Conservation (phyloP, 306 rosid species). For the Medicago lupulina region DNA sequence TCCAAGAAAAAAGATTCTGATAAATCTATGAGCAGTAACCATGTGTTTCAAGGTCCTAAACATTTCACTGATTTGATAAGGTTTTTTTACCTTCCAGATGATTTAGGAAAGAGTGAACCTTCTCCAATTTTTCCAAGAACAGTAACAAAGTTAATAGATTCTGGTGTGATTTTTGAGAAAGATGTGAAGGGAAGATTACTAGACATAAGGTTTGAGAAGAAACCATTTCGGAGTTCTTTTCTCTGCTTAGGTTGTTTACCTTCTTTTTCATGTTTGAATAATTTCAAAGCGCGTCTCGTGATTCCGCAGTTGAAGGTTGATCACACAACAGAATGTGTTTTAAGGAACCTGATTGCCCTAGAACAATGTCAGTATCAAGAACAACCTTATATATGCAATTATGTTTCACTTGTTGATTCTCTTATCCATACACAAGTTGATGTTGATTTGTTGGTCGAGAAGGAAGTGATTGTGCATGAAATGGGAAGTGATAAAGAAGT, state of each 20-base stretch:
- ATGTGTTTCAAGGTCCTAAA: background rate
- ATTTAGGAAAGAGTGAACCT: background rate
- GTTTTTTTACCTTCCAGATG: constrained; percentile 40
- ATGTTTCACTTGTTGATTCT: constrained; percentile 50
- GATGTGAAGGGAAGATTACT: constrained; percentile 29
- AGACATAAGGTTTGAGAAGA: constrained; percentile 36
- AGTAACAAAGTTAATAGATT: constrained; percentile 50
- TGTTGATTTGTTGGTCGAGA: constrained; percentile 57
- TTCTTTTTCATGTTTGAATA: background rate
- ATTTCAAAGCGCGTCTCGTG: constrained; percentile 41
- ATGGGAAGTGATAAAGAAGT: constrained; percentile 60
- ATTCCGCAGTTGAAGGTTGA: constrained; percentile 45
- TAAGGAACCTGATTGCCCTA: constrained; percentile 61
- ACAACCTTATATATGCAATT: constrained; percentile 51
- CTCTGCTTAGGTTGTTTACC: constrained; percentile 46
- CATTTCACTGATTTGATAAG: constrained; percentile 65
- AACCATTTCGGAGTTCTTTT: constrained; percentile 35
- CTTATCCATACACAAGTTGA: constrained; percentile 57
- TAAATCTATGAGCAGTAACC: background rate
- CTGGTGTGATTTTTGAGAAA: constrained; percentile 51
- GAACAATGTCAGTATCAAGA: constrained; percentile 62
- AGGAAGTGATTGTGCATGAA: constrained; percentile 47
- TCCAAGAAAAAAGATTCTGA: background rate
- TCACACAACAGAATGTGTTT: constrained; percentile 51
- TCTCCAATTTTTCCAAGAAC: constrained; percentile 31